Evolutionary conservation across 2,329 filamentous ascomycete genomes (phyloP).

Genomic region (Monascus ruber): DNA sequence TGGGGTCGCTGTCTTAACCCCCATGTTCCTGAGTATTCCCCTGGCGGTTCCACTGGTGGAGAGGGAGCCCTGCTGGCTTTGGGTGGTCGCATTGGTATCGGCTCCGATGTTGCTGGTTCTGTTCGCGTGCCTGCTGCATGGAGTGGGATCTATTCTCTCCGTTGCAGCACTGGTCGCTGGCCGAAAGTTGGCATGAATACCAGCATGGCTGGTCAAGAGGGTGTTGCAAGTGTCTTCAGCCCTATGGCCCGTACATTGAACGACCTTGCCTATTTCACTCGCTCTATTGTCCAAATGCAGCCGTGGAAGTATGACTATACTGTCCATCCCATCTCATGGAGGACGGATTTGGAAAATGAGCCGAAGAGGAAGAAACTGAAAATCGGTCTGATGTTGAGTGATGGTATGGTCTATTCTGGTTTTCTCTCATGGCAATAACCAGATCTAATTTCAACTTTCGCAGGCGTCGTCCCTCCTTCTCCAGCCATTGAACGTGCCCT

Average conservation of each 20-base stretch:
- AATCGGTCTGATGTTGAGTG: conserved; percentile 66
- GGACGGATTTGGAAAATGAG: conserved; percentile 48
- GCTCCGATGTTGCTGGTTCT: conserved; percentile 81
- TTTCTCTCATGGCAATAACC: background rate
- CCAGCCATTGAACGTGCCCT: conserved; percentile 74
- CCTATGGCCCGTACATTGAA: conserved; percentile 81
- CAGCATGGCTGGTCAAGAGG: conserved; percentile 87
- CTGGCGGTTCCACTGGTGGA: conserved; percentile 78
- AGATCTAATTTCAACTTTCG: background rate
- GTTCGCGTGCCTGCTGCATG: conserved; percentile 82
- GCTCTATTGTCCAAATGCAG: conserved; percentile 63
- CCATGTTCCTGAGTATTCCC: conserved; percentile 71
- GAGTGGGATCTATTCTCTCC: conserved; percentile 74
- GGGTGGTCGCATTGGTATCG: conserved; percentile 75
- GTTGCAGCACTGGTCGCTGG: conserved; percentile 83
- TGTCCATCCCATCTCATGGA: conserved; percentile 77
- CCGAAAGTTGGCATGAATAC: conserved; percentile 74
- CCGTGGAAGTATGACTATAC: conserved; percentile 84
- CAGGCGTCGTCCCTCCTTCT: conserved; percentile 67
- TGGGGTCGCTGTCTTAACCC: conserved; percentile 80
- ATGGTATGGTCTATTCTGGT: conserved; percentile 35
- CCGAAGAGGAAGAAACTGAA: conserved; percentile 53
- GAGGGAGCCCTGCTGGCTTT: conserved; percentile 74
- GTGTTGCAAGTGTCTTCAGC: conserved; percentile 76
- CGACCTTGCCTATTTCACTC: conserved; percentile 76